Evolutionary conservation across 179 eudicot species (phyloP), one percentile per base, ranked within the genome.

Genomic region (Dionaea muscipula): DNA sequence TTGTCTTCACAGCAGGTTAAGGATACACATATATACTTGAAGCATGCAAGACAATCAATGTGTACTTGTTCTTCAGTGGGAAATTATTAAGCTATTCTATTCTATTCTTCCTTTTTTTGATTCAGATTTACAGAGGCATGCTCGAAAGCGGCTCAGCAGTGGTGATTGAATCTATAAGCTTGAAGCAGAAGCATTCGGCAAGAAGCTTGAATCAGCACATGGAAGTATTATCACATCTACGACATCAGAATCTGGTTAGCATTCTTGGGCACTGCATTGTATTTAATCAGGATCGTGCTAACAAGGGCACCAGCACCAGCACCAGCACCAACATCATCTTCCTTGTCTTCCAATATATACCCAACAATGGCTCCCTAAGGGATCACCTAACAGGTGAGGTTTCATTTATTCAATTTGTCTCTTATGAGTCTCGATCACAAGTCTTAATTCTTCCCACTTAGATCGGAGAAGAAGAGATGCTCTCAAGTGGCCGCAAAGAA

Each of bases 401-500:
- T n/a, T n/a, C n/a, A n/a, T n/a, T n/a, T n/a, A n/a, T n/a, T n/a
- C n/a, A 68, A 49, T 4, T 26, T 20, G 25, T 4, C 35, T 25
- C 36, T 35, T 51, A 35, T 44, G 17, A 44, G 3, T 21, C 48
- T 3, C 23, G 38, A 1, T n/a, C 12, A n/a, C 16, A 18, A 11
- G 10, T 23, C 1, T 14, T 3, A 1, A 7, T 22, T 2, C 5
- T 37, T 4, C n/a, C 31, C 56, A 57, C 38, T 55, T 72, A 87
- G 98, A 91, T 52, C 75, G 82, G 86, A 84, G 65, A 59, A 84
- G 71, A 65, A 78, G 69, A 55, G 94, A 84, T 26, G 61, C 64
- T 45, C 65, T 91, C n/a, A 84, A 91, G 67, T 91, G 98, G 98
- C 95, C 98, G 22, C 94, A 91, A 58, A 82, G 98, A 71, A 78